Percentiles rank a stretch among this genome's conserved stretches.
Evolutionary conservation across 1,284 basidiomycete genomes (phyloP).

Genomic region (Macrocystidia cucumis): DNA sequence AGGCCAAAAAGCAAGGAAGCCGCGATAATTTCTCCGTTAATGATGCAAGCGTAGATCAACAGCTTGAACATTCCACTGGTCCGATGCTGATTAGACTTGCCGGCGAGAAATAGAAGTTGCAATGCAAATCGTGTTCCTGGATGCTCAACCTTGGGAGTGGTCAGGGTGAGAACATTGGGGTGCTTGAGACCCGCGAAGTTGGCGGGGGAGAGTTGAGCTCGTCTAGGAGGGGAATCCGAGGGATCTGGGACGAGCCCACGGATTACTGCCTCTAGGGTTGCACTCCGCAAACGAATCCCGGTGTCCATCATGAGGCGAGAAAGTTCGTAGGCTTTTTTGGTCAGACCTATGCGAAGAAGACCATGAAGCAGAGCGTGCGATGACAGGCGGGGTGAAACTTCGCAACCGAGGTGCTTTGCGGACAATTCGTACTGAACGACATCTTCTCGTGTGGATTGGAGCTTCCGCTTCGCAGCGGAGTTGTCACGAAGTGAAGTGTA

Average conservation of each 20-base stretch:
- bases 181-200: constrained; percentile 13
- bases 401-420: constrained; percentile 39
- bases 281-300: constrained; percentile 37
- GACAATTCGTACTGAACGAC: constrained; percentile 19
- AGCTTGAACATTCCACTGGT: constrained; percentile 52
- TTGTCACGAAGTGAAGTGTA: constrained; percentile 24
- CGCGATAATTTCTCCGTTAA: constrained; percentile 71
- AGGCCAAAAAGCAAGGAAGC: constrained; percentile 62
- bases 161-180: constrained; percentile 18
- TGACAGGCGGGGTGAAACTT: constrained; percentile 48
- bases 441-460: constrained; percentile 12
- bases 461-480: constrained; percentile 9
- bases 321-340: constrained; percentile 39
- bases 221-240: constrained; percentile 5
- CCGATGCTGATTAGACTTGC: constrained; percentile 44
- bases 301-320: constrained; percentile 43
- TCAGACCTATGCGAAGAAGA: constrained; percentile 42
- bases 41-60: constrained; percentile 53
- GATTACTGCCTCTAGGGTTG: constrained; percentile 41
- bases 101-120: constrained; percentile 42
- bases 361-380: constrained; percentile 58
- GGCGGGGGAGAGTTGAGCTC: constrained; percentile 9
- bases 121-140: constrained; percentile 40
- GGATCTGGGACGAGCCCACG: constrained; percentile 19
- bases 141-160: constrained; percentile 19